Evolutionary conservation across 2,329 filamentous ascomycete genomes (phyloP).

Genomic region (Venturia oleaginea): DNA sequence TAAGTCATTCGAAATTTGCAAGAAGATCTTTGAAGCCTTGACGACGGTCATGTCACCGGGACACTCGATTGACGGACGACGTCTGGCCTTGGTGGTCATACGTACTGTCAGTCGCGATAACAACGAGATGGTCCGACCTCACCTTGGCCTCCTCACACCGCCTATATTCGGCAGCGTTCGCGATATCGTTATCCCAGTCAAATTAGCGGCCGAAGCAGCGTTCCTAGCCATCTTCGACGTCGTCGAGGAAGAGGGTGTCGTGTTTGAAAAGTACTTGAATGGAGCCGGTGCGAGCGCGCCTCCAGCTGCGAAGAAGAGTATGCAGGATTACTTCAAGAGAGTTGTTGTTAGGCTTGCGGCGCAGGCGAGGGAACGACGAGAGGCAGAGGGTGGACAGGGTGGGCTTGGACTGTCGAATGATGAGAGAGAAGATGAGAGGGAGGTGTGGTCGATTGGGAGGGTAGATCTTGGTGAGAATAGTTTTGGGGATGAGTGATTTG

Average conservation of each 20-base stretch:
- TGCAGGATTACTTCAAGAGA: conserved; percentile 95
- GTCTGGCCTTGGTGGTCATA: conserved; percentile 76
- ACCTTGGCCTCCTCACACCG: conserved; percentile 69
- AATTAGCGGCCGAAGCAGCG: conserved; percentile 86
- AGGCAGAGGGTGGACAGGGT: conserved; percentile 83
- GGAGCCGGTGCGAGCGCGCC: conserved; percentile 52
- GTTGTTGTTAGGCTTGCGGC: conserved; percentile 76
- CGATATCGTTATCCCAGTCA: conserved; percentile 88
- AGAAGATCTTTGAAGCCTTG: conserved; percentile 71
- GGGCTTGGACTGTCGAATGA: conserved; percentile 81
- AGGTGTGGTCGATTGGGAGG: conserved; percentile 91
- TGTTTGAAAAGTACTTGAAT: conserved; percentile 87
- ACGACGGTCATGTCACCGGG: conserved; percentile 69
- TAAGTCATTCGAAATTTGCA: conserved; percentile 63
- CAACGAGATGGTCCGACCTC: conserved; percentile 71
- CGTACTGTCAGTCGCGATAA: conserved; percentile 75
- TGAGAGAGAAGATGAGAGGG: conserved; percentile 86
- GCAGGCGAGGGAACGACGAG: conserved; percentile 79
- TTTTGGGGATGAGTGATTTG: conserved; percentile 2
- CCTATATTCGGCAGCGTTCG: conserved; percentile 84
- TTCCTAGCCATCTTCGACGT: conserved; percentile 88
- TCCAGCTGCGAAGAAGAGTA: conserved; percentile 70
- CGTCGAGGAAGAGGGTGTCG: conserved; percentile 71
- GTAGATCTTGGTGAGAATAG: conserved; percentile 62
- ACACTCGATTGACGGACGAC: conserved; percentile 70